Conservation (phyloP, 2,329 filamentous ascomycete genomes). For the Aspergillus calidoustus region DNA sequence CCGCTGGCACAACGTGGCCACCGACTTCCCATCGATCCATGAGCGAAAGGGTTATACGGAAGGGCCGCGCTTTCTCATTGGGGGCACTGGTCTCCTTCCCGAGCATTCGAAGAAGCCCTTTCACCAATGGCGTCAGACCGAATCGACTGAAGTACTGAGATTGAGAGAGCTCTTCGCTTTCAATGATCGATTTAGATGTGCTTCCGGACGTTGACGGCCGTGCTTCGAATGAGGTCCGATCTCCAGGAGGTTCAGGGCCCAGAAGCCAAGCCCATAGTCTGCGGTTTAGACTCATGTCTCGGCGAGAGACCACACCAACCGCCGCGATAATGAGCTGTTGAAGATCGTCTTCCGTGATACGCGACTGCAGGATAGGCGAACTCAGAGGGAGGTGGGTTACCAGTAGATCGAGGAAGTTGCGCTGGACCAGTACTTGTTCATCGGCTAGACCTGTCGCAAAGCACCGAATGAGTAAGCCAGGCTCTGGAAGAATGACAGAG, state of each 20-base stretch:
- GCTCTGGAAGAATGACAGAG: slow-evolving; percentile 72
- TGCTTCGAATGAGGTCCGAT: slow-evolving; percentile 37
- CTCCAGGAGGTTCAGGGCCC: slow-evolving; percentile 68
- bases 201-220: slow-evolving; percentile 34
- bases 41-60: slow-evolving; percentile 87
- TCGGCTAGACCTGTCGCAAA: slow-evolving; percentile 90
- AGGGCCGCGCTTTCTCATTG: slow-evolving; percentile 77
- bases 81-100: slow-evolving; percentile 59
- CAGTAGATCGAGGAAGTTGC: slow-evolving; percentile 89
- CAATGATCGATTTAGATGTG: slow-evolving; percentile 31
- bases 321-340: slow-evolving; percentile 82
- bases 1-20: slow-evolving; percentile 80
- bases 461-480: slow-evolving; percentile 84
- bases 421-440: slow-evolving; percentile 86
- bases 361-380: slow-evolving; percentile 76
- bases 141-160: slow-evolving; percentile 83
- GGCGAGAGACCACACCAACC: slow-evolving; percentile 80
- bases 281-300: slow-evolving; percentile 96
- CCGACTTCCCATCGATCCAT: slow-evolving; percentile 99
- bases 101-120: slow-evolving; percentile 78
- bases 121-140: slow-evolving; percentile 74
- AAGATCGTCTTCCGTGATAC: slow-evolving; percentile 74
- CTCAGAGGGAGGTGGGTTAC: slow-evolving; percentile 88
- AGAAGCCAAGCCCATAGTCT: slow-evolving; percentile 96
- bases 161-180: slow-evolving; percentile 57